Conservation (phyloP, 768 basidiomycete species). For the Fibroporia radiculosa region DNA sequence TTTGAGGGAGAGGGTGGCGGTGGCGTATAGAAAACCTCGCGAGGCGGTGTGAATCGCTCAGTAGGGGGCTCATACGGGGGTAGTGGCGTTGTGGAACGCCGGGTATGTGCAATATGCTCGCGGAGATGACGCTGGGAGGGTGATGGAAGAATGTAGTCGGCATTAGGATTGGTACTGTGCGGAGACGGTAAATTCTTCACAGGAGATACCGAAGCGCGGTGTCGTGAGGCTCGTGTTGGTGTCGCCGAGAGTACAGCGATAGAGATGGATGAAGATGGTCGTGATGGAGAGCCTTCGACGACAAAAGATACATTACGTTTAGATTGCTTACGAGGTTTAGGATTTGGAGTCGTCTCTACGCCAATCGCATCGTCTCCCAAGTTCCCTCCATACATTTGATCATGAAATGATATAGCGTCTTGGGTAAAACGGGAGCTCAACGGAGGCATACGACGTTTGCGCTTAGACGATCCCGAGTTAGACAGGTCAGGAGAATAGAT, state of each 20-base stretch:
- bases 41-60: slow-evolving; percentile 67
- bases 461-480: slow-evolving; percentile 4
- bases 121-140: slow-evolving; percentile 19
- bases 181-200: slow-evolving; percentile 33
- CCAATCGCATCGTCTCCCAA: slow-evolving; percentile 3
- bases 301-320: slow-evolving; percentile 14
- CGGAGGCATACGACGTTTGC: neutral
- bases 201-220: slow-evolving; percentile 18
- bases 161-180: slow-evolving; percentile 39
- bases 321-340: slow-evolving; percentile 49
- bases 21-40: slow-evolving; percentile 46
- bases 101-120: slow-evolving; percentile 15
- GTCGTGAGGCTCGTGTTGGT: slow-evolving; percentile 18
- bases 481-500: too few relatives aligned
- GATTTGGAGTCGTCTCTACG: slow-evolving; percentile 42
- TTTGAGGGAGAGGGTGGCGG: slow-evolving; percentile 16
- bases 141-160: slow-evolving; percentile 38
- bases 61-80: slow-evolving; percentile 58
- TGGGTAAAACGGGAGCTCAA: neutral
- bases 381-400: too few relatives aligned
- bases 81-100: slow-evolving; percentile 44
- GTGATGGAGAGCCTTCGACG: slow-evolving; percentile 15
- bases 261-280: neutral
- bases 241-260: slow-evolving; percentile 3
- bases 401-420: neutral